Evolutionary conservation across 768 basidiomycete genomes (phyloP).

Genomic region (Grammothele lineata): DNA sequence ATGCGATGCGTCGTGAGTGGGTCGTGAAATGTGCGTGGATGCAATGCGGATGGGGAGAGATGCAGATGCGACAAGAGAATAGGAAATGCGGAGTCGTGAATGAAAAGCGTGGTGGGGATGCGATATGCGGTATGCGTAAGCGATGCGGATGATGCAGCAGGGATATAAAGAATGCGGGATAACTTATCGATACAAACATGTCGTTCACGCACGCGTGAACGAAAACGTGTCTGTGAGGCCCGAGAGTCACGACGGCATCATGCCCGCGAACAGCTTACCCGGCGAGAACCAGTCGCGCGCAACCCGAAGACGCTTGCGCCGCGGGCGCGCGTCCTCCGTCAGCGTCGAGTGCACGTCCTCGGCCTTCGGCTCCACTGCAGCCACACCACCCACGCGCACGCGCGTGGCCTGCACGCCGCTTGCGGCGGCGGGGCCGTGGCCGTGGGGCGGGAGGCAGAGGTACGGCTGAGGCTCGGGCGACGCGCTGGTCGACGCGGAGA

Average conservation of each 20-base stretch:
- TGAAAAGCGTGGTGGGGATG: constrained; percentile 5
- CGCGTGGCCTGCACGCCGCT: constrained; percentile 1
- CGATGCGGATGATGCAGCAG: background rate
- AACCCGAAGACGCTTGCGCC: constrained; percentile 28
- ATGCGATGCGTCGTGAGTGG: constrained; percentile 1
- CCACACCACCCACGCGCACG: background rate
- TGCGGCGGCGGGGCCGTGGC: too few relatives aligned
- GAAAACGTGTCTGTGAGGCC: background rate
- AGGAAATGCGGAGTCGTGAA: background rate
- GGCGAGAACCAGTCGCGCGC: constrained; percentile 34
- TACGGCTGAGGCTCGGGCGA: constrained; percentile 21
- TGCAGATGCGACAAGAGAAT: constrained; percentile 4
- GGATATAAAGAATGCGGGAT: constrained; percentile 1
- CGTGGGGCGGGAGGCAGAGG: constrained; percentile 17
- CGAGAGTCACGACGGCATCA: constrained; percentile 24
- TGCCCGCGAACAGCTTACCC: constrained; percentile 27
- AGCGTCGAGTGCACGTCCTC: constrained; percentile 13
- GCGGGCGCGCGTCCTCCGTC: constrained; percentile 24
- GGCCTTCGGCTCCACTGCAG: constrained; percentile 9
- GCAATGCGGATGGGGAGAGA: background rate
- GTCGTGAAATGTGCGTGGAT: background rate
- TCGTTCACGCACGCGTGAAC: constrained; percentile 2
- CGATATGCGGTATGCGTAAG: constrained; percentile 1
- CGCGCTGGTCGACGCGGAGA: constrained; percentile 15
- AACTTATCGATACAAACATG: constrained; percentile 10